These are phyloP conservation scores for Gossypium bickii DNA, from an alignment of 345 rosid genomes.

Conservation along the genomic window DNA sequence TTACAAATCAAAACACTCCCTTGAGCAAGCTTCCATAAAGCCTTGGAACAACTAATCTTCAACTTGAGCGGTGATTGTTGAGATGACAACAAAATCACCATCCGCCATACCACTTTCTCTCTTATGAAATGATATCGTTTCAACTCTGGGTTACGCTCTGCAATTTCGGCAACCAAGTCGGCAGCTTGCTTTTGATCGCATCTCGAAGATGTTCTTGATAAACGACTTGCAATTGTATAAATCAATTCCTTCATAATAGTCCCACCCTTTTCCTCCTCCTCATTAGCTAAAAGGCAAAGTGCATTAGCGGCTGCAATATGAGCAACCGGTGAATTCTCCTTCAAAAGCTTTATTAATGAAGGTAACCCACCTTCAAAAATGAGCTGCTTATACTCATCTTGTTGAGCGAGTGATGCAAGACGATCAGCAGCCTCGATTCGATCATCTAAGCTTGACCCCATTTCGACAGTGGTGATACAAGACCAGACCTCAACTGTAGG, in stretches of 20 bases:
- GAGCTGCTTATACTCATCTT: slow-evolving; percentile 62
- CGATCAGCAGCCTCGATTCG: slow-evolving; percentile 55
- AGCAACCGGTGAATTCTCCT: slow-evolving; percentile 46
- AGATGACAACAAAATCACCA: slow-evolving; percentile 58
- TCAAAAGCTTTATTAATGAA: slow-evolving; percentile 53
- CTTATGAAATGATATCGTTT: slow-evolving; percentile 39
- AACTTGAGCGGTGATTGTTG: slow-evolving; percentile 31
- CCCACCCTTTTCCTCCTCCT: slow-evolving; percentile 6
- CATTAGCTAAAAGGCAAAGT: slow-evolving; percentile 42
- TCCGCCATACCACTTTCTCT: slow-evolving; percentile 62
- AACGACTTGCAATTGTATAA: slow-evolving; percentile 34
- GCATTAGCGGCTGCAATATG: slow-evolving; percentile 54
- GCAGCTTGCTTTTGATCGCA: slow-evolving; percentile 62
- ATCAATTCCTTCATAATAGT: not conserved
- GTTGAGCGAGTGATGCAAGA: not conserved
- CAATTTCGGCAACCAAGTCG: slow-evolving; percentile 64
- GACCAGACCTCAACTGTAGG: slow-evolving; percentile 35
- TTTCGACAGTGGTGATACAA: slow-evolving; percentile 43
- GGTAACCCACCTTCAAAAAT: slow-evolving; percentile 65
- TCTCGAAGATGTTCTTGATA: slow-evolving; percentile 51
- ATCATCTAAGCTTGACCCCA: slow-evolving; percentile 34
- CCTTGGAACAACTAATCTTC: slow-evolving; percentile 55
- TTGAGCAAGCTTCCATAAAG: slow-evolving; percentile 72
- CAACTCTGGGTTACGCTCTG: slow-evolving; percentile 12
- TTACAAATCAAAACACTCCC: slow-evolving; percentile 56